phyloP scores from a whole-genome alignment of 2,329 filamentous ascomycete genomes.

The Ceratocystis harringtonii region DNA sequence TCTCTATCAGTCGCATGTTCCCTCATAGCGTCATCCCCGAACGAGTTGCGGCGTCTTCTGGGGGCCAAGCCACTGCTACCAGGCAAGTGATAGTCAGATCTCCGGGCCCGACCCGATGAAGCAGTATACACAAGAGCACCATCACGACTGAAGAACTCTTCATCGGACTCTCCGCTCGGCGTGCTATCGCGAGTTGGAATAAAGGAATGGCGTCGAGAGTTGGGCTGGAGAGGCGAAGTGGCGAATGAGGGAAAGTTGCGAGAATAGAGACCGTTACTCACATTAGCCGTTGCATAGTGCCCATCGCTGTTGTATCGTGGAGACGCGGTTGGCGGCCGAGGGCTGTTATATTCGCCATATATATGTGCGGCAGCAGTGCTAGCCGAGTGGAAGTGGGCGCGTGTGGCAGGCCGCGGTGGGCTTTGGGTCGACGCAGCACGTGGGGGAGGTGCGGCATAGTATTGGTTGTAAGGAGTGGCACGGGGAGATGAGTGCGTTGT shows the following conservation, averaged over 20 bases:
- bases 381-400: constrained; percentile 17
- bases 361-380: constrained; percentile 11
- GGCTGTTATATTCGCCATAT: constrained; percentile 23
- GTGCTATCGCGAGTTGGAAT: constrained; percentile 44
- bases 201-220: constrained; percentile 42
- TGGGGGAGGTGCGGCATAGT: constrained; percentile 3
- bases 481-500: constrained; percentile 13
- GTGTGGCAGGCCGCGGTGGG: constrained; percentile 17
- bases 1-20: constrained; percentile 17
- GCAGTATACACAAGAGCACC: constrained; percentile 12
- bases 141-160: constrained; percentile 28
- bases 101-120: constrained; percentile 8
- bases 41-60: constrained; percentile 15
- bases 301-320: constrained; percentile 48
- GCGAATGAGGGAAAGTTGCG: constrained; percentile 33
- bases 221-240: constrained; percentile 28
- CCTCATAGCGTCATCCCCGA: constrained; percentile 11
- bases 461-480: not conserved
- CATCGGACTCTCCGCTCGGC: constrained; percentile 47
- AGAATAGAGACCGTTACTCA: constrained; percentile 39
- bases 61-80: constrained; percentile 7
- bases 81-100: constrained; percentile 9
- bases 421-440: constrained; percentile 12
- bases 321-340: constrained; percentile 37
- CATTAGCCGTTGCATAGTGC: constrained; percentile 50